Base-by-base conservation (phyloP, 2,329 filamentous ascomycete genomes). In the Claviceps sp. region DNA sequence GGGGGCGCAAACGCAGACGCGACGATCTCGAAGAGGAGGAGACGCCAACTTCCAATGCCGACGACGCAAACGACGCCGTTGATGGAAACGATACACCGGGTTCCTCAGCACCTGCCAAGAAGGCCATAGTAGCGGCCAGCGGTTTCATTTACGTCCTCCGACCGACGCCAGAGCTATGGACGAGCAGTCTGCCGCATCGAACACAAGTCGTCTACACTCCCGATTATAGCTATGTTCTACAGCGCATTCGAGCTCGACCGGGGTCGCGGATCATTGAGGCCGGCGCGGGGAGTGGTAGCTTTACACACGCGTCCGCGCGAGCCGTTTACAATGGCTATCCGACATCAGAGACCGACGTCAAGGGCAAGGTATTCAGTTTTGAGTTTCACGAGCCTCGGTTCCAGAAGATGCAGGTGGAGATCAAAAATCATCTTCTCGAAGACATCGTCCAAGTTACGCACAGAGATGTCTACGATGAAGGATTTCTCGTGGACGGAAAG, bases 201-300 rank as follows among this genome's bases (percentile, higher is more conserved):
- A 93, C 87, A 0, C 87, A 93, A 63, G 87, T 93, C 40, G 87
- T 93, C 50, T 93, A 93, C 65, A 90, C 85, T 0, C 86, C 87
- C 16, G 87, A 93, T 65, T 90, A 89, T 68, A 90, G 87, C 70
- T 93, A 89, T 63, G 81, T 93, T 48, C 72, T 93, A 11, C 85
- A 90, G 60, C 76, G 86, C 38, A 77, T 93, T 60, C 78, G 85
- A 37, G 86, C 84, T 5, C 73, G 85, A 19, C 87, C 87, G 0
- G 87, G 88, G 5, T 77, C 80, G 46, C 77, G 75, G 19, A 71
- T 93, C 39, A 89, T 93, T 52, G 87, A 93, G 65, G 87, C 87
- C 3, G 87, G 87, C 37, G 83, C 86, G 1, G 87, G 87, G 6
- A 90, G 86, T 62, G 87, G 87, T 7, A 89, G 85, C 60, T 93